Evolutionary conservation across 495 filamentous ascomycete species (phyloP).

Genomic region (Friedmanniomyces endolithicus): DNA sequence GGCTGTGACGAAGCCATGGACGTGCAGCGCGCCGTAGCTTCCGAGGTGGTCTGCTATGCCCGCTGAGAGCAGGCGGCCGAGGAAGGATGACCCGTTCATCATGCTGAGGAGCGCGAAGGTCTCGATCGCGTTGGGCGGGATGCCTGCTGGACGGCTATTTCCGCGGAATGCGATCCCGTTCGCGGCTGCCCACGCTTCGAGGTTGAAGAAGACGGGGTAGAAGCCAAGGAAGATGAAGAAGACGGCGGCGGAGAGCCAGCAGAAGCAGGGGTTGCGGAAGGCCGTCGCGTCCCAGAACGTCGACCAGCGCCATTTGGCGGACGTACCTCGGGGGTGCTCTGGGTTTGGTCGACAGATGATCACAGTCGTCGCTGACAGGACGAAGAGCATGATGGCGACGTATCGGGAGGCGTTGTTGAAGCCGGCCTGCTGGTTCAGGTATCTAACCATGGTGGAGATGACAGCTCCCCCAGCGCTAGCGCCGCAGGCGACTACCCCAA

Average conservation of each 20-base stretch:
- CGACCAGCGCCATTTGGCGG: conserved; percentile 16
- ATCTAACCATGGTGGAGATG: conserved; percentile 31
- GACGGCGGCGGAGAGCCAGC: conserved; percentile 26
- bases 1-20: conserved; percentile 28
- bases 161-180: conserved; percentile 28
- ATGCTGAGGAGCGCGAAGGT: conserved; percentile 35
- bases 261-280: conserved; percentile 26
- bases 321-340: conserved; percentile 11
- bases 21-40: conserved; percentile 24
- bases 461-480: conserved; percentile 26
- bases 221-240: conserved; percentile 35
- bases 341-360: conserved; percentile 29
- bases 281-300: conserved; percentile 30
- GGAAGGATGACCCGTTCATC: conserved; percentile 31
- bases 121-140: conserved; percentile 25
- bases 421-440: conserved; percentile 24
- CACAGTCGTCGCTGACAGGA: conserved; percentile 26
- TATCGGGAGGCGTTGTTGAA: conserved; percentile 28
- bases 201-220: conserved; percentile 36
- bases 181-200: conserved; percentile 35
- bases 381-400: conserved; percentile 23
- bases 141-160: neutral
- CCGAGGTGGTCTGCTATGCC: conserved; percentile 20
- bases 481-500: conserved; percentile 35
- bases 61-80: conserved; percentile 30